These are phyloP conservation scores for Metschnikowia peoriensis DNA, from an alignment of 805 yeast species.

Conservation along the genomic window DNA sequence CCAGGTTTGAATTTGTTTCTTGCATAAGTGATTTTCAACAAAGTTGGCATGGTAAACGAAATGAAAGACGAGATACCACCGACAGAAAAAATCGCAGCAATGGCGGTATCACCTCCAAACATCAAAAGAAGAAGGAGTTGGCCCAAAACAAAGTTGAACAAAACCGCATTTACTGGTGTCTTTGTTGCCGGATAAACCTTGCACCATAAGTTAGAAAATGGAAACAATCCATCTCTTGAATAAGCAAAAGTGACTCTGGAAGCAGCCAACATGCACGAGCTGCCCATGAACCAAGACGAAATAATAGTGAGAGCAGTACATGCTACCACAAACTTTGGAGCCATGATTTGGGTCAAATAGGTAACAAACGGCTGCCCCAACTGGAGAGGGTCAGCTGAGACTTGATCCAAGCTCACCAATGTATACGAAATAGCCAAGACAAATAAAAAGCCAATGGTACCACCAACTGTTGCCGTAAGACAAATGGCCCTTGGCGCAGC, in stretches of 20 bases:
- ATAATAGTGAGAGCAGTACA: conserved; percentile 45
- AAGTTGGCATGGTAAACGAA: conserved; percentile 64
- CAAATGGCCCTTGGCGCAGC: conserved; percentile 71
- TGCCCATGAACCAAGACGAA: conserved; percentile 50
- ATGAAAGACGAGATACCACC: conserved; percentile 69
- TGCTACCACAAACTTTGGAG: conserved; percentile 38
- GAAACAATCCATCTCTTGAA: conserved; percentile 67
- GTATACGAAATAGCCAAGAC: conserved; percentile 64
- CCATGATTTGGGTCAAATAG: conserved; percentile 49
- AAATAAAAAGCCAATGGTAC: conserved; percentile 53
- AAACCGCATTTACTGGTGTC: conserved; percentile 66
- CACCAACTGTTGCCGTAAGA: conserved; percentile 55
- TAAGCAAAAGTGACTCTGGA: conserved; percentile 67
- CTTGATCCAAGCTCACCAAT: conserved; percentile 46
- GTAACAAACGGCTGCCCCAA: conserved; percentile 61
- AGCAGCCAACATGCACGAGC: conserved; percentile 61
- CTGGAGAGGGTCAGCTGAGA: conserved; percentile 47
- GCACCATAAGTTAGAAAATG: conserved; percentile 50
- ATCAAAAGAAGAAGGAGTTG: conserved; percentile 54
- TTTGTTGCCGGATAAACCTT: conserved; percentile 49
- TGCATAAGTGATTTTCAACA: conserved; percentile 56
- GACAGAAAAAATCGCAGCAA: conserved; percentile 69
- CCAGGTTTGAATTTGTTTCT: conserved; percentile 55
- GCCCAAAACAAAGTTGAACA: conserved; percentile 56
- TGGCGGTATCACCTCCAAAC: conserved; percentile 64